Percentiles rank a stretch among this genome's conserved stretches.
Evolutionary conservation across 2,329 filamentous ascomycete species (phyloP).

Genomic region (Trichoderma simmonsii): DNA sequence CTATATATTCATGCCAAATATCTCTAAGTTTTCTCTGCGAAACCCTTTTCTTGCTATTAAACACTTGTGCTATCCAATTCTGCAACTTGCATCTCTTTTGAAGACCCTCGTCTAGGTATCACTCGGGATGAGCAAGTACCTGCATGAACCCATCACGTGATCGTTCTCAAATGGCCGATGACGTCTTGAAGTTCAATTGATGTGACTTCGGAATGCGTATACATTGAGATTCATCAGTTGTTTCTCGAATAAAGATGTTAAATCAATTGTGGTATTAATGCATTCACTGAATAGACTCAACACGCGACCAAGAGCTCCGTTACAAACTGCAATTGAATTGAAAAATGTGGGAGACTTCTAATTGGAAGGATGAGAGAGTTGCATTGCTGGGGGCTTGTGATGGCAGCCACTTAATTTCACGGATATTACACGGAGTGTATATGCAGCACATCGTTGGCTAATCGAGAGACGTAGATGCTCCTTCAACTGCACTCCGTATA

Average conservation of each 20-base stretch:
- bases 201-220: background rate
- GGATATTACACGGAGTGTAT: background rate
- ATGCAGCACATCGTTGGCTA: background rate
- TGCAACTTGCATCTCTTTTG: background rate
- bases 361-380: background rate
- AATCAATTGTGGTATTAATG: background rate
- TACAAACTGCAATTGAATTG: background rate
- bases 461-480: background rate
- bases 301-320: background rate
- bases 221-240: background rate
- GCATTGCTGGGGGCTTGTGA: background rate
- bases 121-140: background rate
- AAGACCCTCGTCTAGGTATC: no score
- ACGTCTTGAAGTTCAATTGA: background rate
- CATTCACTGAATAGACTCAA: background rate
- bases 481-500: background rate
- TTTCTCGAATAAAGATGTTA: background rate
- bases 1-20: background rate
- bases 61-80: background rate
- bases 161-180: background rate
- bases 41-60: rapidly evolving
- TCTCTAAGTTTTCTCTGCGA: rapidly evolving
- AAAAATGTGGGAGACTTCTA: background rate
- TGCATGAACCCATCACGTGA: background rate
- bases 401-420: background rate